Evolutionary conservation across 2,329 filamentous ascomycete genomes (phyloP), one percentile per base, ranked within the genome.

Genomic region (Diplocarpon rosae): DNA sequence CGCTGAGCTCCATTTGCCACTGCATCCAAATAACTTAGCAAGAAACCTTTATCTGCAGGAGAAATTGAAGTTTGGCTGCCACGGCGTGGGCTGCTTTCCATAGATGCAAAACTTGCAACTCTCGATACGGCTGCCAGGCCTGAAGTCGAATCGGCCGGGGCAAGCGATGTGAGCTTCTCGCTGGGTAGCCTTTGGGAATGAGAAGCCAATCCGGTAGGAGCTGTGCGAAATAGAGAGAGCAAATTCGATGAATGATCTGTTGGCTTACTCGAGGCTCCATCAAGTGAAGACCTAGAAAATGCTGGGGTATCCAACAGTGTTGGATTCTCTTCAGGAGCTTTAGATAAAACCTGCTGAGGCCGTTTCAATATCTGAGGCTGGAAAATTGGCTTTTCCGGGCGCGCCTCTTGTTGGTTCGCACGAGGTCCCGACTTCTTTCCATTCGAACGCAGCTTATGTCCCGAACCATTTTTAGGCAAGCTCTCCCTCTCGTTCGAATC

Each of bases 11-110:
- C 50, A 35, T 52, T 61, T 32, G 58, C 53, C 37, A 61, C 51
- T 45, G 69, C 69, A 51, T 85, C 76, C 56, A 93, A 65, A 59
- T 87, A 92, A 9, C 76, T 81, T 41, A 92, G 69, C 59, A 93
- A 65, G 56, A 92, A 92, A 13, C 72, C 80, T 59, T 84, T 81
- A 54, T 92, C 80, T 0, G 77, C 81, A 0, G 83, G 75, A 3
- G 80, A 83, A 36, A 79, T 77, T 11, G 74, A 68, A 28, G 70
- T 69, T 56, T 73, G 67, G 49, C 69, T 74, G 14, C 67, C 68
- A 10, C 71, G 66, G 33, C 69, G 65, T 31, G 55, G 46, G 35
- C 48, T 20, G 49, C 45, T 37, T 48, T 55, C 49, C 46, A 49
- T 52, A 45, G 62, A 56, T 40, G 53, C 52, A 45, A 61, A 33